These are phyloP conservation scores for Hyaloscypha finlandica DNA, from an alignment of 495 filamentous ascomycete genomes.

Conservation along the genomic window DNA sequence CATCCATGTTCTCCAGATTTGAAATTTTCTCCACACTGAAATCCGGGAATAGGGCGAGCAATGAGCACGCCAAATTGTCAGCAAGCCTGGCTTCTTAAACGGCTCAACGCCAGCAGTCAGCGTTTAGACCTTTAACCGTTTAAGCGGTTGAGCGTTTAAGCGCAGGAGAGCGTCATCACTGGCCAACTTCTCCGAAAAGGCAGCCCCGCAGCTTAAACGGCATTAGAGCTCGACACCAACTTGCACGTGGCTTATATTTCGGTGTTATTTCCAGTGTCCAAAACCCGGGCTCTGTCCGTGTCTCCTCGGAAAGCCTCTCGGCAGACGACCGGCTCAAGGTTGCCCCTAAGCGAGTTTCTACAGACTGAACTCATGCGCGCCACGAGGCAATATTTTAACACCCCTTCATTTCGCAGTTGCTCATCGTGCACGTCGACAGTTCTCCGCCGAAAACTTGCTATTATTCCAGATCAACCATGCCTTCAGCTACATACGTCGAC, in stretches of 20 bases:
- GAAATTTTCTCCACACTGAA: not conserved
- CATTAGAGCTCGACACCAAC: not conserved
- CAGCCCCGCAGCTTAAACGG: not conserved
- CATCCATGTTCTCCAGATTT: not conserved
- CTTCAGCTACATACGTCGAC: slow-evolving; percentile 45
- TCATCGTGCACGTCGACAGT: not conserved
- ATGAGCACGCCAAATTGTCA: not conserved
- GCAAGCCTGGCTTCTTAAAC: not conserved
- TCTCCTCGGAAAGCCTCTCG: not conserved
- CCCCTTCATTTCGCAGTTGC: not conserved
- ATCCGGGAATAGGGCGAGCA: not conserved
- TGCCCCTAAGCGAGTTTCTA: not conserved
- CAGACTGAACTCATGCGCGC: not conserved
- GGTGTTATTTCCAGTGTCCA: not conserved
- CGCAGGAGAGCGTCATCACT: not conserved
- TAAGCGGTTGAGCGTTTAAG: not conserved
- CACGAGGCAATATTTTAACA: not conserved
- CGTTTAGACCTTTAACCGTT: not conserved
- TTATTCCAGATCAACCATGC: not conserved
- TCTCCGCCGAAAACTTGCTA: not conserved
- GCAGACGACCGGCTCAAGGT: not conserved
- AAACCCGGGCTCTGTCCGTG: not conserved
- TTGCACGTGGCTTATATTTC: not conserved
- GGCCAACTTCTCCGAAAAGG: not conserved
- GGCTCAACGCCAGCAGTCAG: not conserved